Base-by-base conservation (phyloP, 2,329 filamentous ascomycete species). In the Colletotrichum sp. region DNA sequence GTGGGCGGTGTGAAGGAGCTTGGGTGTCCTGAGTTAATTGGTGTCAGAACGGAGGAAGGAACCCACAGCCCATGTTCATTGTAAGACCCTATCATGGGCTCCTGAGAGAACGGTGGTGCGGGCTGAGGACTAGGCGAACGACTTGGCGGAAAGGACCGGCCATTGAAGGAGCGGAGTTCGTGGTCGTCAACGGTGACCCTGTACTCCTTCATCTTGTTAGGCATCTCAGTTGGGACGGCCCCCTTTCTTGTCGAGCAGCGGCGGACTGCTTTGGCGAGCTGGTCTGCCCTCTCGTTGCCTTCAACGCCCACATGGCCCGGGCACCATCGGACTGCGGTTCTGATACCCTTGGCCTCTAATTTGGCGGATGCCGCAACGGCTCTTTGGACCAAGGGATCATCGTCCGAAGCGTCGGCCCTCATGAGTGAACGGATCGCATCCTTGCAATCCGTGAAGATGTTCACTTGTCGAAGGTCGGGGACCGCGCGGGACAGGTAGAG, bases 381-480 rank as follows among this genome's bases (percentile, higher is more conserved):
- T 30, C 73, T 69, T 7, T 28, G 12, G 24, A 76, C 39, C 10
- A 76, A 57, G 13, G 62, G 63, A n/a, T 76, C 63, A 12, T 52
- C 16, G 30, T 36, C 21, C 16, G 26, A 34, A 4, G 13, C 16
- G 3, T 71, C 30, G 52, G 49, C 24, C 32, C 24, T 24, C 30
- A 39, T 32, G 21, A 76, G 62, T 8, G 21, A 21, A 8, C 34
- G 39, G 24, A 76, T 57, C 9, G 55, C 57, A 16, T 28, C 36
- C 18, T 76, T 59, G 16, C 69, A 76, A 64, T 76, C 73, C 15
- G 69, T 44, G 8, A 63, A 72, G n/a, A 75, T 15, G 9, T 28
- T 52, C 24, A 72, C 72, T 13, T 26, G 21, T 21, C 28, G 21
- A 24, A 72, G 24, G 4, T 63, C 30, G 16, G 72, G 72, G 32